These are phyloP conservation scores for Osmanthus fragrans DNA, from an alignment of 257 asterid species.

Conservation along the genomic window DNA sequence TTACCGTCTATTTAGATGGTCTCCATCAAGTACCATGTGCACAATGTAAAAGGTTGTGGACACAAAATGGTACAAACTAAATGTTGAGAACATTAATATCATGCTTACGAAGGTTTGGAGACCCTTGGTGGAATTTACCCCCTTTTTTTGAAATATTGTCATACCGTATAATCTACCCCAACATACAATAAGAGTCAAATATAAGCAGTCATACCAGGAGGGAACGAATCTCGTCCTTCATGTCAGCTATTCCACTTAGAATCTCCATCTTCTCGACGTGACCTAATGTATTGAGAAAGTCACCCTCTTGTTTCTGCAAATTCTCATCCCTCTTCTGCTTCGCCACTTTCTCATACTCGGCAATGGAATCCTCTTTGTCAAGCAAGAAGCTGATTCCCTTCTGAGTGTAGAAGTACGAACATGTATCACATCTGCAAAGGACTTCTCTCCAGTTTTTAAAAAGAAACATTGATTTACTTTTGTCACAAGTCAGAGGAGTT, in stretches of 20 bases:
- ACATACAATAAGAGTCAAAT: neutral
- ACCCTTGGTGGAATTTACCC: too few species aligned
- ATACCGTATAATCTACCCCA: neutral
- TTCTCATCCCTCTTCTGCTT: constrained; percentile 79
- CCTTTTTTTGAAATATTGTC: neutral
- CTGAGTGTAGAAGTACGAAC: constrained; percentile 57
- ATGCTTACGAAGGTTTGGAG: too few species aligned
- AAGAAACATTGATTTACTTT: constrained; percentile 66
- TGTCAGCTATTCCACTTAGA: constrained; percentile 75
- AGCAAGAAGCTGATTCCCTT: constrained; percentile 66
- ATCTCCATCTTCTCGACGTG: constrained; percentile 88
- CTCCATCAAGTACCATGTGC: too few species aligned
- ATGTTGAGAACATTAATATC: too few species aligned
- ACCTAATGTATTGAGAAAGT: constrained; percentile 67
- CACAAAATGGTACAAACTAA: too few species aligned
- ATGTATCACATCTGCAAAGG: constrained; percentile 70
- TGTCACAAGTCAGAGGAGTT: constrained; percentile 33
- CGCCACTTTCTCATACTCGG: constrained; percentile 83
- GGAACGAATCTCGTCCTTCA: constrained; percentile 71
- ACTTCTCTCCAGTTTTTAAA: constrained; percentile 74
- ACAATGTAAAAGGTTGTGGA: too few species aligned
- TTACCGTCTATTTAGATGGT: too few species aligned
- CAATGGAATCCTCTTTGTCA: constrained; percentile 86
- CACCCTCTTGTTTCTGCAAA: constrained; percentile 69
- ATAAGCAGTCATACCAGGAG: constrained; percentile 58